Conservation (phyloP, 768 basidiomycete species). For the Tremella yokohamensis region DNA sequence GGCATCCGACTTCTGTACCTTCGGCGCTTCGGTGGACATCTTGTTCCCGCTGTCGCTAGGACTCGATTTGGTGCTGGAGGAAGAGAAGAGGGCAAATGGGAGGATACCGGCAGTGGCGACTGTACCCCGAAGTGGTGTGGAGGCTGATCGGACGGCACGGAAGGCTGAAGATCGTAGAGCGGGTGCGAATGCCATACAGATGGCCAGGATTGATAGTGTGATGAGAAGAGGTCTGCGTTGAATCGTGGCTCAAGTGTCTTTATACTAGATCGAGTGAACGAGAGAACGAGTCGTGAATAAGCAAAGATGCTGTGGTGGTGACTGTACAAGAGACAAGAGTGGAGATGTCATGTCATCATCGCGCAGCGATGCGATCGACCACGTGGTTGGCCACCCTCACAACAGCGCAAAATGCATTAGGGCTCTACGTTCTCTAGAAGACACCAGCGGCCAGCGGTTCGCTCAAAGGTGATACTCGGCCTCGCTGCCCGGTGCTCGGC, state of each 20-base stretch:
- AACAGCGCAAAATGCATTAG: too few relatives aligned
- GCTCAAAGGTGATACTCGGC: slow-evolving; percentile 2
- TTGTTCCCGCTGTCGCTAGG: slow-evolving; percentile 8
- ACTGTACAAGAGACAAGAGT: too few relatives aligned
- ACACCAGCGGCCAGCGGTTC: too few relatives aligned
- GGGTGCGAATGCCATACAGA: slow-evolving; percentile 25
- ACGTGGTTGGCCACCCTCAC: too few relatives aligned
- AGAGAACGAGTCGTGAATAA: too few relatives aligned
- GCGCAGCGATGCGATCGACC: too few relatives aligned
- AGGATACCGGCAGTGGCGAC: slow-evolving; percentile 23
- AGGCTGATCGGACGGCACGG: slow-evolving; percentile 8
- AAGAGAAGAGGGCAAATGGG: slow-evolving; percentile 31
- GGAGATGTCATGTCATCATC: too few relatives aligned
- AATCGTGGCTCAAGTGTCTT: too few relatives aligned
- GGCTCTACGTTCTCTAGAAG: too few relatives aligned
- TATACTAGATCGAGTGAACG: too few relatives aligned
- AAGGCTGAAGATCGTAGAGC: slow-evolving; percentile 15
- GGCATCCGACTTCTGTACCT: slow-evolving; percentile 59
- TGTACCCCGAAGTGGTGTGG: slow-evolving; percentile 3
- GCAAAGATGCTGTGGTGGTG: too few relatives aligned
- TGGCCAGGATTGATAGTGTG: slow-evolving; percentile 10
- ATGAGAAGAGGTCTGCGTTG: not conserved
- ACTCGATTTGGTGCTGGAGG: slow-evolving; percentile 4
- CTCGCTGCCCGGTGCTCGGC: not conserved
- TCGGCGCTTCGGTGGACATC: slow-evolving; percentile 16